Evolutionary conservation across 2,329 filamentous ascomycete species (phyloP).

Genomic region (Huntiella moniliformis): DNA sequence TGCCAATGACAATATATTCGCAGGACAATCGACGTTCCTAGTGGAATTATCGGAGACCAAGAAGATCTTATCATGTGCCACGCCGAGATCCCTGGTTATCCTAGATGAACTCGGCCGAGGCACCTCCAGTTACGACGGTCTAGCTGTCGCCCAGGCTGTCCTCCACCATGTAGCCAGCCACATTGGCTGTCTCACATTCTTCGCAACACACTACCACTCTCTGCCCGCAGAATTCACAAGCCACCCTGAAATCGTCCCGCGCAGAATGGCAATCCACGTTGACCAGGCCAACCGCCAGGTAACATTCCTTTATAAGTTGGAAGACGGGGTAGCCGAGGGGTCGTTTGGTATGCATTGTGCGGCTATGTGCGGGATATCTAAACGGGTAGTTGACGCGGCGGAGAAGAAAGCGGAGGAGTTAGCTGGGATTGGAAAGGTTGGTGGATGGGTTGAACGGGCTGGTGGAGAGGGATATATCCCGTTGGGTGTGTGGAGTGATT

Average conservation of each 20-base stretch:
- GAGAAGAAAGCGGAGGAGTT: conserved; percentile 79
- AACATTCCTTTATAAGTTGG: conserved; percentile 91
- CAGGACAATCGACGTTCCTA: conserved; percentile 93
- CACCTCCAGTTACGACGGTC: conserved; percentile 87
- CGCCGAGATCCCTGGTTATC: conserved; percentile 83
- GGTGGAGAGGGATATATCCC: too few species aligned
- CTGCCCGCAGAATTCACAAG: conserved; percentile 76
- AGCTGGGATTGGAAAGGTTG: conserved; percentile 23
- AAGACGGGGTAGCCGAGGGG: conserved; percentile 83
- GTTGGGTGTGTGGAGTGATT: too few species aligned
- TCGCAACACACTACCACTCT: conserved; percentile 93
- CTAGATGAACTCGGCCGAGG: conserved; percentile 90
- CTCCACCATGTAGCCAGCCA: conserved; percentile 91
- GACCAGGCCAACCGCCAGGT: conserved; percentile 69
- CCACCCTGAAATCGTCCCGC: conserved; percentile 72
- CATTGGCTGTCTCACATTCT: conserved; percentile 86
- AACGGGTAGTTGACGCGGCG: conserved; percentile 64
- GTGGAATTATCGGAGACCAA: conserved; percentile 95
- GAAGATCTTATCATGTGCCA: conserved; percentile 90
- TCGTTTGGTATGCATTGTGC: conserved; percentile 99
- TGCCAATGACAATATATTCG: conserved; percentile 97
- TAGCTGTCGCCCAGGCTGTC: conserved; percentile 89
- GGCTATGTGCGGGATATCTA: conserved; percentile 87
- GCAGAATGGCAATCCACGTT: conserved; percentile 87
- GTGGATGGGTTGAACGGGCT: too few species aligned